Evolutionary conservation across 2,329 filamentous ascomycete genomes (phyloP).

Genomic region (Kalaharituber pfeilii): DNA sequence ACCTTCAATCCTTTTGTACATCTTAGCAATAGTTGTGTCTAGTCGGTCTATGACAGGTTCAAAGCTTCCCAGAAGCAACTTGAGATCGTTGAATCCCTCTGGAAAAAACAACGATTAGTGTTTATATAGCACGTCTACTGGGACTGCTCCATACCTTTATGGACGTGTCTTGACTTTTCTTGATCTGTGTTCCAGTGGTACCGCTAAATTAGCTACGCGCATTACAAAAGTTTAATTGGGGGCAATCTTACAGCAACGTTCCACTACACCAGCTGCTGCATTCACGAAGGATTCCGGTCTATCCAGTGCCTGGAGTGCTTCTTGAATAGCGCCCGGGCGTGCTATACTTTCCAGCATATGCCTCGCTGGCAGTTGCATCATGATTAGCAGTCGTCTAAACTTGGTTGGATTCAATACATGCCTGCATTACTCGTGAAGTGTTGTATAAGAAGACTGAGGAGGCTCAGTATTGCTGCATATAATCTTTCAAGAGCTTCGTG

Average conservation of each 20-base stretch:
- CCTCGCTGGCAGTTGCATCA: too few relatives aligned
- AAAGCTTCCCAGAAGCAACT: not conserved
- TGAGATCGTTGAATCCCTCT: not conserved
- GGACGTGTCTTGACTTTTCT: too few relatives aligned
- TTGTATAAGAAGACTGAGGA: too few relatives aligned
- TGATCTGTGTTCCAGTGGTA: not conserved
- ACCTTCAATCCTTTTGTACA: not conserved
- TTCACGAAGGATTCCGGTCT: not conserved
- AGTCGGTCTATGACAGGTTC: not conserved
- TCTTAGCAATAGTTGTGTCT: not conserved
- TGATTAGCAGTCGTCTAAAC: too few relatives aligned
- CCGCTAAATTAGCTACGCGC: not conserved
- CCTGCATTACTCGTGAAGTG: too few relatives aligned
- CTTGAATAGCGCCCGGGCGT: not conserved
- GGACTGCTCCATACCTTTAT: not conserved
- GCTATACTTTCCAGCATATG: too few relatives aligned
- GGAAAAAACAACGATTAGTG: not conserved
- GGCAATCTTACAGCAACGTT: not conserved
- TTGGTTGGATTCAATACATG: too few relatives aligned
- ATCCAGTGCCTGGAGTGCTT: not conserved
- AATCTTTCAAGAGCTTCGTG: not conserved
- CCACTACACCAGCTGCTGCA: not conserved
- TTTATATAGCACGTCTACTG: not conserved
- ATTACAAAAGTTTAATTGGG: not conserved
- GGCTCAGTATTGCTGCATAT: not conserved